phyloP scores from a whole-genome alignment of 805 yeast genomes.

The Peterozyma xylosa region DNA sequence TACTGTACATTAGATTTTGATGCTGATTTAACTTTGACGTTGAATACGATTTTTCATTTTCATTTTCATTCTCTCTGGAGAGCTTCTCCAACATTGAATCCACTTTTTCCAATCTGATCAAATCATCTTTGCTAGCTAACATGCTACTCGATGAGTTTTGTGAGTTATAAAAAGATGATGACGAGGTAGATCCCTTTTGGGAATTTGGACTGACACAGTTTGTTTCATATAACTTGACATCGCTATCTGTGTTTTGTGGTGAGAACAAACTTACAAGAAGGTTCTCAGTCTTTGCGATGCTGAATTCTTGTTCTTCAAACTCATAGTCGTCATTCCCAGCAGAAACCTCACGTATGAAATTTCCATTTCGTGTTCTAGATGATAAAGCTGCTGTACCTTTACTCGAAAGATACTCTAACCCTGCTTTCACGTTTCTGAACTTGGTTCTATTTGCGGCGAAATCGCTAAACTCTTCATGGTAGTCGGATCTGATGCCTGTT shows the following conservation, averaged over 20 bases:
- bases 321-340: background rate
- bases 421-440: background rate
- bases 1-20: conserved; percentile 1
- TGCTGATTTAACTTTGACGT: background rate
- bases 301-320: background rate
- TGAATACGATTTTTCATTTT: background rate
- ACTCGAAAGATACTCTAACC: background rate
- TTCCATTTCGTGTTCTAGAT: background rate
- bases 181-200: background rate
- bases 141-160: background rate
- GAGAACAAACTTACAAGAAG: conserved; percentile 17
- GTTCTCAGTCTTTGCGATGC: conserved; percentile 1
- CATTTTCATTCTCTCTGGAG: background rate
- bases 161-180: background rate
- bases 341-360: background rate
- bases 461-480: background rate
- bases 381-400: background rate
- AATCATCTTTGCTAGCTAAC: background rate
- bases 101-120: background rate
- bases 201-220: background rate
- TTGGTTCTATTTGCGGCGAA: background rate
- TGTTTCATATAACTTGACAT: conserved; percentile 17
- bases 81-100: background rate
- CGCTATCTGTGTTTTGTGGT: conserved; percentile 16
- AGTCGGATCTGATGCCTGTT: background rate